Conservation (phyloP, 2,329 filamentous ascomycete species). For the Elsinoe ampelina region DNA sequence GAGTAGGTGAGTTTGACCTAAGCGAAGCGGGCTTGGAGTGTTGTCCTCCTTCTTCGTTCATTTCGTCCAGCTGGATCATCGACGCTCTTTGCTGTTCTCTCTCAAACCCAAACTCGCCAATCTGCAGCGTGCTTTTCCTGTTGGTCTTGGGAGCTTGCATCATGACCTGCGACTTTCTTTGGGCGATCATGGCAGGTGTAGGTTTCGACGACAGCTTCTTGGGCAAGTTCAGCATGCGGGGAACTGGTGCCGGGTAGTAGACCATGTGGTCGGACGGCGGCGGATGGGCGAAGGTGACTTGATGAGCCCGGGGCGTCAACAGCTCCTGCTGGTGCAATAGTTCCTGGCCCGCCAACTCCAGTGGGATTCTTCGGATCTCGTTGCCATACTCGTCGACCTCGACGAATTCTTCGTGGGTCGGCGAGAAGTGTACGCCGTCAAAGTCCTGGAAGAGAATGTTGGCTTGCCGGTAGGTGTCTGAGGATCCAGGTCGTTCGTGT, state of each 20-base stretch:
- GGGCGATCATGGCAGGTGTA: conserved; percentile 53
- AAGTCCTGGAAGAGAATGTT: conserved; percentile 67
- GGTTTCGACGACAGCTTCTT: conserved; percentile 72
- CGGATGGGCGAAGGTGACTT: conserved; percentile 50
- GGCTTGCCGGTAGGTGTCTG: conserved; percentile 56
- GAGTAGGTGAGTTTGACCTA: conserved; percentile 2
- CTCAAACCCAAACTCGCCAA: conserved; percentile 14
- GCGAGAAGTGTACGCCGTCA: conserved; percentile 66
- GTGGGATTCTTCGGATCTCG: conserved; percentile 22
- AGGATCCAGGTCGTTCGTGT: conserved; percentile 41
- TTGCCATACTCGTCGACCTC: conserved; percentile 26
- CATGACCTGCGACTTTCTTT: conserved; percentile 64
- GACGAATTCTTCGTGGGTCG: conserved; percentile 36
- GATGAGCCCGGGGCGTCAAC: conserved; percentile 27
- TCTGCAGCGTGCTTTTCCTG: conserved; percentile 40
- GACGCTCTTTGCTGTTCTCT: neutral
- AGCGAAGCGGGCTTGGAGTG: neutral
- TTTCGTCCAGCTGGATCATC: neutral
- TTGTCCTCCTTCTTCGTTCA: neutral
- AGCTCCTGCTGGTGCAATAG: conserved; percentile 18
- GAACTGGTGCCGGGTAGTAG: conserved; percentile 91
- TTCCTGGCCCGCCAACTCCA: conserved; percentile 1
- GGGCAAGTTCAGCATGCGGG: conserved; percentile 84
- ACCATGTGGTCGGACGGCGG: conserved; percentile 71
- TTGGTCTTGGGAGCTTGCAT: conserved; percentile 50